These are phyloP conservation scores for Termitomyces sp. DNA, from an alignment of 768 basidiomycete genomes.

Conservation along the genomic window DNA sequence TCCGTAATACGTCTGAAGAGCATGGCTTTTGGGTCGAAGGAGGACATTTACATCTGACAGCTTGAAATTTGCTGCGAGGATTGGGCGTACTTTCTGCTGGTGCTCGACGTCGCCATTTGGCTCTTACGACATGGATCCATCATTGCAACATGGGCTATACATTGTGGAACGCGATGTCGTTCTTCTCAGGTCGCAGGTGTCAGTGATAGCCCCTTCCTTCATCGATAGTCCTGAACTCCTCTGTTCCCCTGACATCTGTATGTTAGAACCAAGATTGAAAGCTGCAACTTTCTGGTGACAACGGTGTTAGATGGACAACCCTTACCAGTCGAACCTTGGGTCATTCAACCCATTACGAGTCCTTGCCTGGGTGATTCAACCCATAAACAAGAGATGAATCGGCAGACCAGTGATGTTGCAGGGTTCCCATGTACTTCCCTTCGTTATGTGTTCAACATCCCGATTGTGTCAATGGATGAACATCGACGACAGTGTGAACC, in stretches of 20 bases:
- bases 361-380: too few species aligned
- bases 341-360: too few species aligned
- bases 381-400: too few species aligned
- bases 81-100: slow-evolving; percentile 13
- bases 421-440: too few species aligned
- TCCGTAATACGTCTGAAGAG: slow-evolving; percentile 11
- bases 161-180: not conserved
- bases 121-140: slow-evolving; percentile 1
- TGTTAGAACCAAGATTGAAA: too few species aligned
- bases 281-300: too few species aligned
- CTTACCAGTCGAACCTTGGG: too few species aligned
- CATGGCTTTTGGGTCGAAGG: slow-evolving; percentile 17
- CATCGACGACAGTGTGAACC: too few species aligned
- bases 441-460: too few species aligned
- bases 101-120: not conserved
- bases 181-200: not conserved
- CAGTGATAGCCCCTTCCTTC: not conserved
- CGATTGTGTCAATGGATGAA: too few species aligned
- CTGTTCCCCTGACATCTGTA: not conserved
- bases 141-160: not conserved
- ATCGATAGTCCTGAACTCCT: not conserved
- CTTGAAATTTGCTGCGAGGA: slow-evolving; percentile 29
- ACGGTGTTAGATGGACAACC: too few species aligned
- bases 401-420: too few species aligned
- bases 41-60: slow-evolving; percentile 1